These are phyloP conservation scores for Lachancea cidri DNA, from an alignment of 805 yeast genomes.

Conservation along the genomic window DNA sequence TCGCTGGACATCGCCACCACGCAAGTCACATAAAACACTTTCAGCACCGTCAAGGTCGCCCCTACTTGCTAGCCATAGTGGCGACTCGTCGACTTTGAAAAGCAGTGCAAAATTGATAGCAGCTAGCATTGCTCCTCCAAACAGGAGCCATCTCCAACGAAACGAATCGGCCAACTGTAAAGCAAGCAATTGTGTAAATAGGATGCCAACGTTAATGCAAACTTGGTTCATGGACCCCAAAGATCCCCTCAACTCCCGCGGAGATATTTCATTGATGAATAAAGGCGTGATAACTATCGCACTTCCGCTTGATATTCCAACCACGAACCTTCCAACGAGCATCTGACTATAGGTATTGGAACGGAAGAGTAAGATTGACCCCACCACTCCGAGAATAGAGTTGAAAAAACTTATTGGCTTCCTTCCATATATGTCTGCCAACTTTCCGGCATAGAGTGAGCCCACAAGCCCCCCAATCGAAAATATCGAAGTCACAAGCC, in stretches of 20 bases:
- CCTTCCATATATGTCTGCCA: slow-evolving; percentile 69
- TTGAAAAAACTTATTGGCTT: slow-evolving; percentile 48
- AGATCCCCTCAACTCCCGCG: slow-evolving; percentile 60
- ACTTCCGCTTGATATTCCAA: slow-evolving; percentile 85
- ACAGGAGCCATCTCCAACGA: slow-evolving; percentile 69
- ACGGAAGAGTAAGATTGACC: slow-evolving; percentile 56
- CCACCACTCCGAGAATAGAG: slow-evolving; percentile 49
- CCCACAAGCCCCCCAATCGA: slow-evolving; percentile 81
- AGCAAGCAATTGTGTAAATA: slow-evolving; percentile 73
- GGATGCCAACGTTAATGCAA: slow-evolving; percentile 77
- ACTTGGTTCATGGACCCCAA: slow-evolving; percentile 90
- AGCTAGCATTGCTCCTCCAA: slow-evolving; percentile 56
- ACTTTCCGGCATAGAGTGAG: slow-evolving; percentile 60
- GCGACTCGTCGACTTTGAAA: slow-evolving; percentile 62
- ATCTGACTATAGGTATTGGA: slow-evolving; percentile 42
- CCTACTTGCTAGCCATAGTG: slow-evolving; percentile 61
- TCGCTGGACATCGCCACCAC: slow-evolving; percentile 32
- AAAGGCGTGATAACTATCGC: slow-evolving; percentile 83
- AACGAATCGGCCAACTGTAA: slow-evolving; percentile 56
- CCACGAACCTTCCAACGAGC: slow-evolving; percentile 63
- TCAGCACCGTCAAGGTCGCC: slow-evolving; percentile 38
- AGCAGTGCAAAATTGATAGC: slow-evolving; percentile 41
- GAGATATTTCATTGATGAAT: slow-evolving; percentile 75
- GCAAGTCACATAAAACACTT: slow-evolving; percentile 31
- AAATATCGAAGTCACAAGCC: slow-evolving; percentile 73